Evolutionary conservation across 2,329 filamentous ascomycete species (phyloP), one percentile per base, ranked within the genome.

Genomic region (Zymoseptoria ardabiliae): DNA sequence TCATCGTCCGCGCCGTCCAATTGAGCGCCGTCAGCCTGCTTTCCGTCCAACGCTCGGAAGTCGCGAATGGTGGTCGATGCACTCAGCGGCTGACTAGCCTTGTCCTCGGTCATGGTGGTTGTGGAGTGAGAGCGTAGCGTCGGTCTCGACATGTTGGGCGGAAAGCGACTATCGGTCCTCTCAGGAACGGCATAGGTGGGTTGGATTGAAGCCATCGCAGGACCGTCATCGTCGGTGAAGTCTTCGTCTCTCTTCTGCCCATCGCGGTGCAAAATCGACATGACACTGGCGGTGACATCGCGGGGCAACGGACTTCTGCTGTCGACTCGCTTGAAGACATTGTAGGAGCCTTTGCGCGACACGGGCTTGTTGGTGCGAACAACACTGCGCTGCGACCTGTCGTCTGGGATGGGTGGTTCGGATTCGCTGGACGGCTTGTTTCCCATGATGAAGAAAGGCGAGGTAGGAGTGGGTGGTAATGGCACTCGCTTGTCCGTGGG

Each of bases 321-420:
- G 54, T 71, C 68, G 45, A 69, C 59, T 19, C 68, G 66, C 61
- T 68, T 70, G 67, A 71, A 68, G n/a, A 71, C 59, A 54, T 70
- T 70, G 55, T 63, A 65, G 1, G 70, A 71, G 61, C 68, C 66
- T 59, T 69, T 70, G 52, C 70, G 66, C 48, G 66, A 62, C 28
- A 69, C 55, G 13, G 61, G 56, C 58, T 65, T 53, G 60, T 41
- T 56, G 58, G 66, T 61, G 48, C 64, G 67, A 50, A 63, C 61
- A 8, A 65, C 63, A 50, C 68, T 69, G 51, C 58, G 64, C 13
- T 61, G 41, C 6, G 67, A 69, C 23, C 60, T 61, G 62, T 64
- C 62, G 59, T 71, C 69, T 9, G 62, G 56, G 9, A 55, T 60
- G 17, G 63, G 56, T 20, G 56, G 60, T 53, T 59, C 64, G 22